Conservation (phyloP, 345 rosid genomes). For the Bruguiera parviflora region DNA sequence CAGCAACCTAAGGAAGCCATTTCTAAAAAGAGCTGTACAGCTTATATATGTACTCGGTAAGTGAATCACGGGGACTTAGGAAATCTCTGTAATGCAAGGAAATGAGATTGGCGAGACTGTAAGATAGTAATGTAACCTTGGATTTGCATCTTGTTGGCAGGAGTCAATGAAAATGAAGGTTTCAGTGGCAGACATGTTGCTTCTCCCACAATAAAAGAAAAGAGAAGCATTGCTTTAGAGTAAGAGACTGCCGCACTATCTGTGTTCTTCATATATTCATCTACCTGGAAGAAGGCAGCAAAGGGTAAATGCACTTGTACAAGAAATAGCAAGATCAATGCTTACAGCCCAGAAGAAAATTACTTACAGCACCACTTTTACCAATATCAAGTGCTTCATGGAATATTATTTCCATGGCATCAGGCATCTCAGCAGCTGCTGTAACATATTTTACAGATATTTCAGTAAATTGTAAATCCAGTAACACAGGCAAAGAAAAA, state of each 20-base stretch:
- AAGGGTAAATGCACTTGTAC: background rate
- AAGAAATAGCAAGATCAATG: background rate
- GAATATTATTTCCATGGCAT: slow-evolving; percentile 70
- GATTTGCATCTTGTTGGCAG: slow-evolving; percentile 48
- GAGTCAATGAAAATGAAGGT: slow-evolving; percentile 53
- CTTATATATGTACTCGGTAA: slow-evolving; percentile 12
- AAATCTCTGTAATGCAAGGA: slow-evolving; percentile 14
- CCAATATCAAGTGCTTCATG: slow-evolving; percentile 56
- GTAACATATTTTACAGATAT: slow-evolving; percentile 22
- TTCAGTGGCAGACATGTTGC: slow-evolving; percentile 53
- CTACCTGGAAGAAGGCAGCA: slow-evolving; percentile 41
- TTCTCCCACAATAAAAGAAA: slow-evolving; percentile 61
- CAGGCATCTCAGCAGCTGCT: slow-evolving; percentile 70
- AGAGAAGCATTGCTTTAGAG: slow-evolving; percentile 61
- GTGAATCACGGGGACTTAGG: slow-evolving; percentile 16
- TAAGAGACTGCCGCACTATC: slow-evolving; percentile 48
- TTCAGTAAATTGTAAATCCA: slow-evolving; percentile 16
- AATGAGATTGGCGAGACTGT: slow-evolving; percentile 51
- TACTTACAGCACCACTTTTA: slow-evolving; percentile 62
- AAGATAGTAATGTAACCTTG: slow-evolving; percentile 51
- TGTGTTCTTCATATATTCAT: slow-evolving; percentile 55
- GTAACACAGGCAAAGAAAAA: slow-evolving; percentile 11
- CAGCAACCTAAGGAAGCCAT: background rate
- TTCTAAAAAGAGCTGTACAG: slow-evolving; percentile 19
- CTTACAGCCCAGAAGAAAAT: background rate